Evolutionary conservation across 768 basidiomycete species (phyloP).

Genomic region (Crucibulum laeve): DNA sequence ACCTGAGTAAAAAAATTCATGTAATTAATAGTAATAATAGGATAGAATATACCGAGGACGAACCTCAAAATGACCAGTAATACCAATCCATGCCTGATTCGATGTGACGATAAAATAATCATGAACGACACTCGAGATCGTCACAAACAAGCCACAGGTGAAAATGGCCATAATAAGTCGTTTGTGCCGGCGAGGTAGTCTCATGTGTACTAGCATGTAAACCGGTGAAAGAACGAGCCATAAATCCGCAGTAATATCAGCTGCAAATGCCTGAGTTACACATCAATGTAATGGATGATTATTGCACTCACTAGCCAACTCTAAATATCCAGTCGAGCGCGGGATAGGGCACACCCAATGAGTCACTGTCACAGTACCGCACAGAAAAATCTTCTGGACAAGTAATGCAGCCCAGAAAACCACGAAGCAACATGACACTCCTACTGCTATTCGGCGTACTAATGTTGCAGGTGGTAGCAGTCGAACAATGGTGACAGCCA

Average conservation of each 20-base stretch:
- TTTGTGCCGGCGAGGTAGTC: neutral
- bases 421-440: too few species aligned
- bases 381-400: slow-evolving; percentile 7
- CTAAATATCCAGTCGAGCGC: neutral
- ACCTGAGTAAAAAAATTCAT: neutral
- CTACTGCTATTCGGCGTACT: too few species aligned
- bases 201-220: neutral
- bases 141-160: neutral
- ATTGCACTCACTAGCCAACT: slow-evolving; percentile 1
- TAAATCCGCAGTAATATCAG: neutral
- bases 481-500: slow-evolving; percentile 12
- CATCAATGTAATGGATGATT: too few species aligned
- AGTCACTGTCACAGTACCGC: neutral
- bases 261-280: too few species aligned
- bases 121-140: neutral
- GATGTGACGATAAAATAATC: neutral
- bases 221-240: neutral
- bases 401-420: slow-evolving; percentile 5
- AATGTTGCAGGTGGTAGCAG: too few species aligned
- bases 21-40: too few species aligned
- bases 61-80: neutral
- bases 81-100: neutral
- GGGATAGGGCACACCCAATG: neutral
- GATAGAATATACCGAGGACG: too few species aligned
- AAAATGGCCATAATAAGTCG: neutral